A percentile compares a stretch with the other conserved stretches of the same genome.
Evolutionary conservation across 306 rosid species (phyloP).

Genomic region (Carpinus viminea): DNA sequence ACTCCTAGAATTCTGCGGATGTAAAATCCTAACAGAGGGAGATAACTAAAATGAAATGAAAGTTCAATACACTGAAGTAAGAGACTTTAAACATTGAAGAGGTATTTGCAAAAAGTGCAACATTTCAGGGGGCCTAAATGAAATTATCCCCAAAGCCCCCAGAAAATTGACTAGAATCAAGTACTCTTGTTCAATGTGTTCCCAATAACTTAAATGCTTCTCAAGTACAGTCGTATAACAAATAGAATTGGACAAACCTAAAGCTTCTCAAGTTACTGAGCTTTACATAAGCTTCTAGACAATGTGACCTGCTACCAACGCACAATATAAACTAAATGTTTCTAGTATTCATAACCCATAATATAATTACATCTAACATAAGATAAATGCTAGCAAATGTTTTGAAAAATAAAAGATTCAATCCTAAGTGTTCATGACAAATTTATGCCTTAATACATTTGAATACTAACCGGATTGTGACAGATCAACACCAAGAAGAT

Average conservation of each 20-base stretch:
- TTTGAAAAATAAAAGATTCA: neutral
- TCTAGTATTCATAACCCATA: neutral
- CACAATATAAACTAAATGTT: neutral
- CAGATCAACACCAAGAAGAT: conserved; percentile 87
- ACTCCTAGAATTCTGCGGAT: too few relatives aligned
- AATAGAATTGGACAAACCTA: neutral
- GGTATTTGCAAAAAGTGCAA: too few relatives aligned
- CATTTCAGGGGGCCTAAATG: too few relatives aligned
- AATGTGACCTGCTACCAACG: neutral
- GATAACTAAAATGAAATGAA: too few relatives aligned
- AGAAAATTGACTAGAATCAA: neutral
- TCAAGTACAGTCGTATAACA: too few relatives aligned
- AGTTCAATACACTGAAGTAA: too few relatives aligned
- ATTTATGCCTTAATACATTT: neutral
- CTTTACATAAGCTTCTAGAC: neutral
- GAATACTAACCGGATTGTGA: conserved; percentile 70
- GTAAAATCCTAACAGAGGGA: too few relatives aligned
- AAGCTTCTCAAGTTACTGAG: neutral
- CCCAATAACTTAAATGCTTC: neutral
- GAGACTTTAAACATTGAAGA: too few relatives aligned
- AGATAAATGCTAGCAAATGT: neutral
- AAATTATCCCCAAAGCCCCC: neutral
- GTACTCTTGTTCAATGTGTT: neutral
- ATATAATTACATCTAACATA: neutral
- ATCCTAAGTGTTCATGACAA: neutral